Evolutionary conservation across 306 rosid genomes (phyloP), one percentile per base, ranked within the genome.

Genomic region (Morella rubra): DNA sequence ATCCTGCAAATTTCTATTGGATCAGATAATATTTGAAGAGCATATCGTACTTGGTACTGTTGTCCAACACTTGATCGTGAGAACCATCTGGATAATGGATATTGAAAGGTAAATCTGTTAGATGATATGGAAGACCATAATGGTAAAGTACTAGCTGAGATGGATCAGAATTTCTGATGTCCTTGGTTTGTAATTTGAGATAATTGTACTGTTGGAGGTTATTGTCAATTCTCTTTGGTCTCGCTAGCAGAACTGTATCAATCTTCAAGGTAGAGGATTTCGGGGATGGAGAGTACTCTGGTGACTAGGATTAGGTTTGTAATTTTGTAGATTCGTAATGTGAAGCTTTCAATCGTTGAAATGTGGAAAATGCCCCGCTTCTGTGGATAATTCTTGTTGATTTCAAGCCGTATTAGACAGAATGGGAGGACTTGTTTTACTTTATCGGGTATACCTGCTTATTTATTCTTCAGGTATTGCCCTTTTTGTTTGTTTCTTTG

Each of bases 171-270:
- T 72, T 65, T 73, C 69, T 71, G 72, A 54, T 73, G 9, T 70
- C 77, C 87, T 80, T 78, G 71, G 83, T 69, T 60, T 82, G 52
- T 37, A 24, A 55, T 60, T 81, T 54, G 80, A 72, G 89, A 81
- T 79, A 83, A 79, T 82, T 65, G 46, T 78, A 78, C 86, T 2
- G 81, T 73, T 73, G 90, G 80, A 76, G 84, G 73, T 81, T 73
- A 75, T 86, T 8, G 70, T 78, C 60, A 77, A 60, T 77, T 60
- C 67, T 82, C 74, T 55, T 41, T 32, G 82, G 77, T 81, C 62
- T 55, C 68, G 20, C 74, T 68, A 69, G 77, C 74, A 51, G 58
- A 82, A 20, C 75, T 42, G 72, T 52, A 71, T 32, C 73, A 44
- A 51, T 67, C 65, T 52, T 44, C 66, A 66, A 41, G 78, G 73